Base-by-base conservation (phyloP, 345 rosid genomes). In the Salix brachista region DNA sequence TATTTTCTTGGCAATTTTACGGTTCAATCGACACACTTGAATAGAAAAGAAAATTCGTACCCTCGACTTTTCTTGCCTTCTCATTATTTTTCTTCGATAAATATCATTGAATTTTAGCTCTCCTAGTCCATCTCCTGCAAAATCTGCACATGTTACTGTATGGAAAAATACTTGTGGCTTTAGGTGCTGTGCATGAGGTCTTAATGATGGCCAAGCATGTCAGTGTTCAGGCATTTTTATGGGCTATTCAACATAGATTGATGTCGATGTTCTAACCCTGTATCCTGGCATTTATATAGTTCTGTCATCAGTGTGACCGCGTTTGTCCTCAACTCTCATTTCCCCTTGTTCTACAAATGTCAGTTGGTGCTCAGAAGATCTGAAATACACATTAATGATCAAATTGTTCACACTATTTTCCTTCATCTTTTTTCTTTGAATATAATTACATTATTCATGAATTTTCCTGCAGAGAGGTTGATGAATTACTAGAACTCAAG, bases 391-490 rank as follows among this genome's bases (percentile, higher is more conserved):
- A 19, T 28, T 60, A 19, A 26, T 61, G 25, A 42, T 2, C 21
- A 18, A 41, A 16, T 17, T 52, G 19, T 2, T 11, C 11, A 4
- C 19, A 12, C 3, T 8, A 10, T 23, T 70, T n/a, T 25, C 32
- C 13, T n/a, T 28, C 4, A 1, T 50, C 14, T 37, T 36, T 2
- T 54, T 76, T 69, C 56, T 56, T 23, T 54, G 12, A 34, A 67
- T 65, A 46, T 46, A 12, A 46, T 46, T 46, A 46, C 50, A 44
- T 67, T 58, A 41, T 70, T 73, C 34, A 69, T 67, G 77, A 73
- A 79, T 81, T 71, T 13, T 83, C 44, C 62, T 81, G 74, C 92
- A 94, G 98, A 83, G 92, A 94, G 85, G 85, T 94, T 75, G 89
- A 90, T 80, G 94, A 87, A 67, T 74, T 90, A 61, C 92, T 74